Base-by-base conservation (phyloP, 164 flowering plant species). In the Cinnamomum chago region DNA sequence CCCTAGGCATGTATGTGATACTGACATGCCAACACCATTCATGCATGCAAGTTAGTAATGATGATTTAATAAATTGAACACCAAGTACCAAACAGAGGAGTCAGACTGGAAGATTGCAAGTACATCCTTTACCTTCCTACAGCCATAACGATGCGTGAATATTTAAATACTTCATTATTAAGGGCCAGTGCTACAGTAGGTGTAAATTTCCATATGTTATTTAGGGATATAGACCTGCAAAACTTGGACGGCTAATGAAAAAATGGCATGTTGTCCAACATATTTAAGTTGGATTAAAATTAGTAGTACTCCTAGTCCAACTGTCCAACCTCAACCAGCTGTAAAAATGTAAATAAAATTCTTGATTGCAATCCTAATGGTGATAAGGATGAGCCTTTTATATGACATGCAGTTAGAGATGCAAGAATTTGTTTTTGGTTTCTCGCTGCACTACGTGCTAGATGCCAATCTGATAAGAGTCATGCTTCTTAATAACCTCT, bases 171-270 rank as follows among this genome's bases (percentile, higher is more conserved):
- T 74, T 74, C 66, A 55, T 70, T 40, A 7, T 40, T 62, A 75
- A 52, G 69, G 77, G 77, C 77, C 78, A 52, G 78, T 64, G 79
- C 74, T 30, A 79, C 11, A 72, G 72, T 70, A 66, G 55, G 75
- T 69, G 75, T 67, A 78, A 40, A 77, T 47, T 74, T 72, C 83
- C 79, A 77, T 58, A 35, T 67, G 78, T 55, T 17, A 71, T 70
- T 73, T 69, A 82, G 74, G 25, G 68, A 62, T 68, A 58, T 72
- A 71, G 47, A 85, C 87, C 85, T 81, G 87, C 86, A 84, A 81
- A 82, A 85, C 83, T 82, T 67, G 73, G 47, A 80, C 76, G 64
- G 72, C 81, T 77, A 71, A 55, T 60, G 76, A 79, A 72, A 58
- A 20, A 58, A 40, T 40, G 47, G 47, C 55, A 22, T 2, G 62